phyloP scores from a whole-genome alignment of 2,329 filamentous ascomycete genomes.

The Phaeoacremonium minimum region DNA sequence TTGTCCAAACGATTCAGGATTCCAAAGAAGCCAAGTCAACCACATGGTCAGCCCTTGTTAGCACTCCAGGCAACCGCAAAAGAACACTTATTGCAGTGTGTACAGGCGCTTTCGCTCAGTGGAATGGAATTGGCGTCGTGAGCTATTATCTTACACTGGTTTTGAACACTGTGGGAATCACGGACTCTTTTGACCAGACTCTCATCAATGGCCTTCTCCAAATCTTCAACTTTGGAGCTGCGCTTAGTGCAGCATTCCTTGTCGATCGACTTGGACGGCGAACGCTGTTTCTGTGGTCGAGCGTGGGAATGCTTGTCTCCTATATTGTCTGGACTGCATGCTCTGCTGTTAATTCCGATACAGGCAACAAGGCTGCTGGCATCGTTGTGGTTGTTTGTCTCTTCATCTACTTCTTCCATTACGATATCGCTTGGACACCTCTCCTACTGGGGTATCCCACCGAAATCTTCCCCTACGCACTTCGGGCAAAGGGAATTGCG shows the following conservation, averaged over 20 bases:
- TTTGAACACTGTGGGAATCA: slow-evolving; percentile 29
- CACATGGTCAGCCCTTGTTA: slow-evolving; percentile 20
- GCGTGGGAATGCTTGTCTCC: slow-evolving; percentile 28
- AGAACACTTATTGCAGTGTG: slow-evolving; percentile 6
- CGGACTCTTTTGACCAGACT: slow-evolving; percentile 24
- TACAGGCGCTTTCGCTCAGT: slow-evolving; percentile 12
- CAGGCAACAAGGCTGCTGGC: slow-evolving; percentile 25
- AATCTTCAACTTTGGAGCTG: slow-evolving; percentile 30
- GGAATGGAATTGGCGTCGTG: slow-evolving; percentile 24
- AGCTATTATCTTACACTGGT: slow-evolving; percentile 28
- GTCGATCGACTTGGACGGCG: slow-evolving; percentile 37
- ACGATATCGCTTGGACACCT: slow-evolving; percentile 42
- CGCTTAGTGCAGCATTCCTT: slow-evolving; percentile 28
- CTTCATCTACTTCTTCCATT: slow-evolving; percentile 40
- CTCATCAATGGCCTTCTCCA: slow-evolving; percentile 27
- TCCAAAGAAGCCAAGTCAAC: slow-evolving; percentile 27
- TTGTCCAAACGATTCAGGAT: slow-evolving; percentile 36
- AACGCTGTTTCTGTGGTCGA: slow-evolving; percentile 31
- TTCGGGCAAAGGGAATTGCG: slow-evolving; percentile 32
- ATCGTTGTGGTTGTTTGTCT: slow-evolving; percentile 42
- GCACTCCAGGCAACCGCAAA: slow-evolving; percentile 12
- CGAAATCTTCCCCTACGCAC: slow-evolving; percentile 31
- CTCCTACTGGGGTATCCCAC: slow-evolving; percentile 37
- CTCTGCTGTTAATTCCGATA: slow-evolving; percentile 22
- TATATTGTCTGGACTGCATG: slow-evolving; percentile 33